Conservation (phyloP, 352 stramenopile genomes). For the Phytophthora litchii region DNA sequence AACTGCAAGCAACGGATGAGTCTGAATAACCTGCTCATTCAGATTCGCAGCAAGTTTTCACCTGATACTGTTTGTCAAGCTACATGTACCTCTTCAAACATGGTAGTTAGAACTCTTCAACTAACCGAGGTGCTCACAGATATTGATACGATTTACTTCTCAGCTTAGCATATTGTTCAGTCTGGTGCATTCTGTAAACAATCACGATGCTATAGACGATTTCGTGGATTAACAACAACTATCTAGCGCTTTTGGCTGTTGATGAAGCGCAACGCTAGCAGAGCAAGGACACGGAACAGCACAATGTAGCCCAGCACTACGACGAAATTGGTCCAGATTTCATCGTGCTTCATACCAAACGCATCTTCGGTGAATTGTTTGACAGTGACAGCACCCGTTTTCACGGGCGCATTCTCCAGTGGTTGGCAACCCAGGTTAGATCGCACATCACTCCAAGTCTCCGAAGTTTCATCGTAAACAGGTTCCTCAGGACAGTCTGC, state of each 20-base stretch:
- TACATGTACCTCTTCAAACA: too few species aligned
- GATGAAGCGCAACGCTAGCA: conserved; percentile 53
- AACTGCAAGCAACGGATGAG: too few species aligned
- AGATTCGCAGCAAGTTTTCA: too few species aligned
- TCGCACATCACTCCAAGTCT: conserved; percentile 24
- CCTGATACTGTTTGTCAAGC: too few species aligned
- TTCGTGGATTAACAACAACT: too few species aligned
- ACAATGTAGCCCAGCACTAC: conserved; percentile 48
- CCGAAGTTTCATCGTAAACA: conserved; percentile 26
- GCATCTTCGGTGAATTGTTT: conserved; percentile 50
- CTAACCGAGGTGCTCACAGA: too few species aligned
- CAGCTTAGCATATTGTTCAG: too few species aligned
- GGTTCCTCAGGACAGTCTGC: conserved; percentile 33
- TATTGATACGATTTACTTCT: too few species aligned
- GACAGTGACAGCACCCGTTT: conserved; percentile 41
- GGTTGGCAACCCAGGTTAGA: conserved; percentile 43
- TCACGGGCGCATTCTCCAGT: conserved; percentile 37
- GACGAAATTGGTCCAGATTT: conserved; percentile 50
- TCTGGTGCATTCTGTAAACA: too few species aligned
- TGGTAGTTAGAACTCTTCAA: too few species aligned
- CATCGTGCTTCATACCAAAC: conserved; percentile 58
- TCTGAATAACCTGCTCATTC: too few species aligned
- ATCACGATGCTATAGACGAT: too few species aligned
- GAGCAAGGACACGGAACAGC: conserved; percentile 45
- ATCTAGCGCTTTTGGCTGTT: conserved; percentile 50